Evolutionary conservation across 2,329 filamentous ascomycete species (phyloP).

Genomic region (Ramichloridium luteum): DNA sequence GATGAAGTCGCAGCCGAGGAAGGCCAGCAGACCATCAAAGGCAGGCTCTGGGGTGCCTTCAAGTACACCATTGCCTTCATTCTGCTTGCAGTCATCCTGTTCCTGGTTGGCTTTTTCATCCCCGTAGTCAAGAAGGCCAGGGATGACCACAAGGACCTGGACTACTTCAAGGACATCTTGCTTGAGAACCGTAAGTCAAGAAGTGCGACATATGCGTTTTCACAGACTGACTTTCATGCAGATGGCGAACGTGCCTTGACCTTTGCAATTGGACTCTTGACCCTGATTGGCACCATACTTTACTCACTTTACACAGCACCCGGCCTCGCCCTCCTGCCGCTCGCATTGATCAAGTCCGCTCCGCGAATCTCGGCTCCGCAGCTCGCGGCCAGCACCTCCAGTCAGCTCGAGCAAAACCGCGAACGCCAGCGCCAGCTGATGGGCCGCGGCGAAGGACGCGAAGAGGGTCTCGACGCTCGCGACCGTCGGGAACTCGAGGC

Average conservation of each 20-base stretch:
- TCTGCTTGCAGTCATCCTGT: constrained; percentile 64
- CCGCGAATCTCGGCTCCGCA: constrained; percentile 74
- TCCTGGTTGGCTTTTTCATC: constrained; percentile 88
- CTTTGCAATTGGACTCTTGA: constrained; percentile 78
- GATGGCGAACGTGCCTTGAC: constrained; percentile 84
- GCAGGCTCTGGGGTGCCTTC: constrained; percentile 67
- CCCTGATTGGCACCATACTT: constrained; percentile 72
- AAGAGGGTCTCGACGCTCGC: constrained; percentile 65
- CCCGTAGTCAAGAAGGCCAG: constrained; percentile 58
- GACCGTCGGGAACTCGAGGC: constrained; percentile 81
- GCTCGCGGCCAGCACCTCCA: constrained; percentile 61
- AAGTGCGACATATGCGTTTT: too few relatives aligned
- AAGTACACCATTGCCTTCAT: constrained; percentile 88
- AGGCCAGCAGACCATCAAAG: constrained; percentile 57
- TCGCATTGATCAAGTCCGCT: constrained; percentile 84
- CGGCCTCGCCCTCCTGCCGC: constrained; percentile 76
- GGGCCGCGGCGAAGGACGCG: constrained; percentile 64
- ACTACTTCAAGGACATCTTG: constrained; percentile 80
- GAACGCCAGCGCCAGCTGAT: constrained; percentile 89
- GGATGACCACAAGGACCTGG: constrained; percentile 62
- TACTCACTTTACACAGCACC: constrained; percentile 83
- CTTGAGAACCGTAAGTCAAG: constrained; percentile 63
- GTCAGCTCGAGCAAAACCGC: constrained; percentile 73
- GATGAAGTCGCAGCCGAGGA: constrained; percentile 80
- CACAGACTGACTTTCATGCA: constrained; percentile 22